Base-by-base conservation (phyloP, 805 yeast species). In the Helenozyma baotianmanensis region DNA sequence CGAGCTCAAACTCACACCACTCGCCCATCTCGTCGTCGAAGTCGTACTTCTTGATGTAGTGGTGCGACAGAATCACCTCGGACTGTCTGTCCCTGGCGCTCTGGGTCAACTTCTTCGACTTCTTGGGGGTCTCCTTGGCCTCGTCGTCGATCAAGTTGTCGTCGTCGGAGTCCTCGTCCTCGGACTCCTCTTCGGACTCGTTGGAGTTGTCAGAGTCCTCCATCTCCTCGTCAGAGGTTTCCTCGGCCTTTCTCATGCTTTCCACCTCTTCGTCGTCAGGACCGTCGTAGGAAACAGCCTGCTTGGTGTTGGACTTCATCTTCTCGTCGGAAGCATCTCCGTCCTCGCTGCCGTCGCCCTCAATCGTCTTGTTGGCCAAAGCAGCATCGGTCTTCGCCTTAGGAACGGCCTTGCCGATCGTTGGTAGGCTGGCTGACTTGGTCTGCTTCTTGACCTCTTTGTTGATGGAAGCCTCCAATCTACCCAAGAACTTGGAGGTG, bases 261-360 rank as follows among this genome's bases (percentile, higher is more conserved):
- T 87, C 97, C 40, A 85, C 68, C 54, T 89, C 97, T 19, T 87
- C 97, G 42, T 89, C 97, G 62, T 89, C 97, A 21, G 96, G 96
- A 11, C 78, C 95, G 43, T 89, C 97, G 49, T 87, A 87, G 2
- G 96, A 87, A 24, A 84, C 90, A 12, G 95, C 80, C 63, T 89
- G 95, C 49, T 87, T 86, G 23, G 79, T 69, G 46, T 80, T 81
- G 33, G 72, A 63, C 43, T 68, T 74, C 39, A 72, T 62, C 50
- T 72, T 77, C 40, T 76, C 86, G 42, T 78, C 82, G 28, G 70
- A 72, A 31, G 70, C 79, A 35, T 74, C 79, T 34, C 72, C 81
- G 33, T 78, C 85, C 36, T 73, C 82, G 9, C 19, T 35, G 21
- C 64, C 78, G 40, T 72, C 81, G 23, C 64, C 74, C 24, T 60